These are phyloP conservation scores for Blastocystis sp. DNA, from an alignment of 352 stramenopile genomes.

Conservation along the genomic window DNA sequence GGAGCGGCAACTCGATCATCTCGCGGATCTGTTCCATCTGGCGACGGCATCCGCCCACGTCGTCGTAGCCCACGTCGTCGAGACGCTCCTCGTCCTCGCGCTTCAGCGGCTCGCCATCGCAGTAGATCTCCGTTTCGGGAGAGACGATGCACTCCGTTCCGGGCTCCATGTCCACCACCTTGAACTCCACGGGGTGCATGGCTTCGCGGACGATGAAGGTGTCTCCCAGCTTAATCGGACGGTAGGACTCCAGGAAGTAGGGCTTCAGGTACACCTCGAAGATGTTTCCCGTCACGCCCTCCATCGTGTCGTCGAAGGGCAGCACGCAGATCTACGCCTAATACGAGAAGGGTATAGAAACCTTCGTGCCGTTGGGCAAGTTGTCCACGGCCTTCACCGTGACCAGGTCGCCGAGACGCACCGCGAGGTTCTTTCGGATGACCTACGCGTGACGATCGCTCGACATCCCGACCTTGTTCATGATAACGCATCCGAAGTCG, in stretches of 20 bases:
- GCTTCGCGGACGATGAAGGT: slow-evolving; percentile 95
- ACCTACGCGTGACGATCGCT: slow-evolving; percentile 77
- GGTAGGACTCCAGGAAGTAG: slow-evolving; percentile 99
- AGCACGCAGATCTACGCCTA: slow-evolving; percentile 81
- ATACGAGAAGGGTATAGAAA: background rate
- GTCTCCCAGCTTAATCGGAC: slow-evolving; percentile 97
- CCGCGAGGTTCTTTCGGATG: slow-evolving; percentile 96
- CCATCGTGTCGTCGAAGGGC: slow-evolving; percentile 97
- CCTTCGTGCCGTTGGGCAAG: slow-evolving; percentile 68
- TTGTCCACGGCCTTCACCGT: slow-evolving; percentile 85
- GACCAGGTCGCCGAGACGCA: slow-evolving; percentile 95
- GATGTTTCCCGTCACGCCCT: slow-evolving; percentile 98
- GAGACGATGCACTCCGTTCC: slow-evolving; percentile 96
- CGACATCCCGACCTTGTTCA: slow-evolving; percentile 90
- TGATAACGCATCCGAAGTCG: slow-evolving; percentile 93
- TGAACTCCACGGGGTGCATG: slow-evolving; percentile 99
- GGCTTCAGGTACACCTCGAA: slow-evolving; percentile 99
- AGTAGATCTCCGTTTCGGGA: slow-evolving; percentile 98
- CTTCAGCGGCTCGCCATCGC: slow-evolving; percentile 96
- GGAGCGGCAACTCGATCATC: slow-evolving; percentile 98
- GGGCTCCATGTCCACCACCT: slow-evolving; percentile 98
- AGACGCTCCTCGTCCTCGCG: slow-evolving; percentile 98
- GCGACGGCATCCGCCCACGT: slow-evolving; percentile 96
- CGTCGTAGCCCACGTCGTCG: slow-evolving; percentile 98
- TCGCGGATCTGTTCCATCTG: slow-evolving; percentile 99